Percentiles rank a stretch among this genome's conserved stretches.
These are phyloP conservation scores for Plasmodium coatneyi DNA, from an alignment of 169 alveolate species.

Conservation along the genomic window DNA sequence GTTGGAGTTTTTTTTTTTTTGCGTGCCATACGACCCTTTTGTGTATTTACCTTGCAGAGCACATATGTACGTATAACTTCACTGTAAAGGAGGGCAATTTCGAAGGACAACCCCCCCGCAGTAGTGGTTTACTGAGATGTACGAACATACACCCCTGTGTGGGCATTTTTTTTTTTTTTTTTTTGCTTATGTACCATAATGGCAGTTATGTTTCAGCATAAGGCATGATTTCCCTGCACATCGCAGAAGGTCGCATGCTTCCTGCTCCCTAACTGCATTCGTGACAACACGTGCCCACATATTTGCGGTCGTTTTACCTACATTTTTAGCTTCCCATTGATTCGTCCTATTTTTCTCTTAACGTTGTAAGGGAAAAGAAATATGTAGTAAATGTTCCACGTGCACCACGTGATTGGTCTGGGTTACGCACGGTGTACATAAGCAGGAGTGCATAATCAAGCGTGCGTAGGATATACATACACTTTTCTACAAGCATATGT, in stretches of 20 bases:
- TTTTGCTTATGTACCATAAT: neutral
- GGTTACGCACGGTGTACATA: neutral
- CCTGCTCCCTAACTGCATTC: neutral
- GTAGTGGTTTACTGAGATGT: too few species aligned
- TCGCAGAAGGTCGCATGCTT: neutral
- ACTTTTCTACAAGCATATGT: neutral
- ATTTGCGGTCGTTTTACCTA: neutral
- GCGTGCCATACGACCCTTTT: too few species aligned
- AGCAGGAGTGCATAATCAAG: neutral
- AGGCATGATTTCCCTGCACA: neutral
- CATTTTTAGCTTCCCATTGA: neutral
- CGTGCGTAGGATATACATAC: neutral
- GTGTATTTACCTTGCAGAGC: too few species aligned
- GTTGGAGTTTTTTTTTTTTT: neutral
- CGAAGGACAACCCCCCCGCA: too few species aligned
- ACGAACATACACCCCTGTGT: too few species aligned
- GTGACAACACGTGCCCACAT: neutral
- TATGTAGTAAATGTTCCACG: neutral
- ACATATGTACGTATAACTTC: too few species aligned
- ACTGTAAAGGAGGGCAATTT: too few species aligned
- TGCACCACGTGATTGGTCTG: neutral
- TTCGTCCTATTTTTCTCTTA: neutral
- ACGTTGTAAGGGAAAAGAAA: neutral
- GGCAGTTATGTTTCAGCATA: neutral
- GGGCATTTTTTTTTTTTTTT: neutral